Conservation (phyloP, 495 filamentous ascomycete genomes). For the Penicillium lividum region DNA sequence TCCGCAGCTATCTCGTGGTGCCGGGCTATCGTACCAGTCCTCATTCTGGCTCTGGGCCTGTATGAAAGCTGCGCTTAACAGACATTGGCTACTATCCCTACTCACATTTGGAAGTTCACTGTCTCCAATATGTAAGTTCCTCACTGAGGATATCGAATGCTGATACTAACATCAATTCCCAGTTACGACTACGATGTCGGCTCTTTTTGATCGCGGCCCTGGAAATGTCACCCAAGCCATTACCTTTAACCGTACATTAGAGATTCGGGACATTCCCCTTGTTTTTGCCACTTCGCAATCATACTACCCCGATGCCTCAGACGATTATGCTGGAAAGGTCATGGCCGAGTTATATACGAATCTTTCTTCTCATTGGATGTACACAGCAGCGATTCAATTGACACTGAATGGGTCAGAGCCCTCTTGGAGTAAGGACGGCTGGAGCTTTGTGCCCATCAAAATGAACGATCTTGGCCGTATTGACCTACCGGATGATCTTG, state of each 20-base stretch:
- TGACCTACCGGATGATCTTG: background rate
- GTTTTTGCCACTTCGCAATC: conserved; percentile 13
- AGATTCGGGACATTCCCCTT: conserved; percentile 22
- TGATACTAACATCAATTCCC: background rate
- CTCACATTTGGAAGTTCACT: conserved; percentile 31
- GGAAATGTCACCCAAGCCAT: conserved; percentile 14
- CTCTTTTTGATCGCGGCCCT: conserved; percentile 28
- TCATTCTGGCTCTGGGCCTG: conserved; percentile 33
- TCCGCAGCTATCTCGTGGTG: conserved; percentile 14
- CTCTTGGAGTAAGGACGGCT: conserved; percentile 37
- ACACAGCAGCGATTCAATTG: conserved; percentile 34
- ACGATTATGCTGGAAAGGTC: conserved; percentile 10
- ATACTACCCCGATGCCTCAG: conserved; percentile 4
- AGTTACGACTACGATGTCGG: conserved; percentile 44
- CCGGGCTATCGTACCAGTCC: conserved; percentile 32
- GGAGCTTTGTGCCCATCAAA: conserved; percentile 36
- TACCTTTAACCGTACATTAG: conserved; percentile 16
- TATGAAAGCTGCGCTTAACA: conserved; percentile 28
- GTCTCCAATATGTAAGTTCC: conserved; percentile 36
- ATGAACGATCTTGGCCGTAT: conserved; percentile 5
- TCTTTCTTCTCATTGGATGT: conserved; percentile 29
- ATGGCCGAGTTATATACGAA: conserved; percentile 17
- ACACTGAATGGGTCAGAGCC: conserved; percentile 33
- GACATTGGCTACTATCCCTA: conserved; percentile 34
- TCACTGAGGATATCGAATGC: background rate